Conservation (phyloP, 2,329 filamentous ascomycete genomes). For the Trichoderma oligosporum region DNA sequence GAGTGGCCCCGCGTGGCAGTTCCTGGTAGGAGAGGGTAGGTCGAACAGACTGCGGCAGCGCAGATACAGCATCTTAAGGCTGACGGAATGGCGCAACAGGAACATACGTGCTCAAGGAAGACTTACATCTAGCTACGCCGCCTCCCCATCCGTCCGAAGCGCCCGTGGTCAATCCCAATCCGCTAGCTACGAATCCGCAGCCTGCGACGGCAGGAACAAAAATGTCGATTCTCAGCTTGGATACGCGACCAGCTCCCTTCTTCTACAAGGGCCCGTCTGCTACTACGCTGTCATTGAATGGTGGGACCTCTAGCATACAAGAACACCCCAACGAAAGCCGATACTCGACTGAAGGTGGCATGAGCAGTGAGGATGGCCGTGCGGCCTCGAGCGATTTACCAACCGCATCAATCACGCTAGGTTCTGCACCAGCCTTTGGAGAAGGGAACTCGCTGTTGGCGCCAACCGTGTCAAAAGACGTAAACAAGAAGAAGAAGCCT, state of each 20-base stretch:
- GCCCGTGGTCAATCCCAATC: slow-evolving; percentile 81
- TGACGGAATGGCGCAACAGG: slow-evolving; percentile 48
- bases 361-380: slow-evolving; percentile 55
- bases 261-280: slow-evolving; percentile 54
- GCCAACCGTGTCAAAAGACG: slow-evolving; percentile 62
- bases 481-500: slow-evolving; percentile 80
- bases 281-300: slow-evolving; percentile 45
- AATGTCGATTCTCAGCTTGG: slow-evolving; percentile 71
- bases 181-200: slow-evolving; percentile 77
- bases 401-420: slow-evolving; percentile 39
- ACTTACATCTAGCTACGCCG: slow-evolving; percentile 86
- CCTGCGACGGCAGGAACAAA: slow-evolving; percentile 84
- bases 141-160: slow-evolving; percentile 94
- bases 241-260: slow-evolving; percentile 55
- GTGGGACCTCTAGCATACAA: slow-evolving; percentile 50
- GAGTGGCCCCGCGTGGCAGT: slow-evolving; percentile 77
- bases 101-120: slow-evolving; percentile 85
- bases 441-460: slow-evolving; percentile 76
- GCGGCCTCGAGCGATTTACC: slow-evolving; percentile 52
- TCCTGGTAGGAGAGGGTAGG: slow-evolving; percentile 87
- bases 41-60: neutral
- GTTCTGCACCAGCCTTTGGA: slow-evolving; percentile 68
- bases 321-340: slow-evolving; percentile 60
- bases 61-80: neutral
- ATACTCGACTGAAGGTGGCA: slow-evolving; percentile 56